These are phyloP conservation scores for Desmodesmus armatus DNA, from an alignment of 139 green algal genomes.

Conservation along the genomic window DNA sequence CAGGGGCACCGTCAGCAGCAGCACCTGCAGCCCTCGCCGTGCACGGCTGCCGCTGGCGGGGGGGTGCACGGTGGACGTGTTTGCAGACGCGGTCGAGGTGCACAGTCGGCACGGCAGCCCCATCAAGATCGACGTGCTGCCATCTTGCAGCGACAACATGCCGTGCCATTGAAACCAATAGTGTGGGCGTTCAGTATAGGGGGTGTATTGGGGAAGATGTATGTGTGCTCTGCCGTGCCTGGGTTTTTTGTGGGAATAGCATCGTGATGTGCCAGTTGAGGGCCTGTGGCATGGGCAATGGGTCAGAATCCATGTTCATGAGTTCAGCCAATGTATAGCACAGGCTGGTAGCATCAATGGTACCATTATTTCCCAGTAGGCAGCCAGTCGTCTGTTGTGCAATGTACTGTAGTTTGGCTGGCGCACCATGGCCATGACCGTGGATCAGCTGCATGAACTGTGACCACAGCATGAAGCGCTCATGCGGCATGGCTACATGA, in stretches of 20 bases:
- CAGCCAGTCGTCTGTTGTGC: neutral
- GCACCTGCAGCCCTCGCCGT: neutral
- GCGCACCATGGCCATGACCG: neutral
- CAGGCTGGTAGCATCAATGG: slow-evolving; percentile 76
- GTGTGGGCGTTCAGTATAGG: neutral
- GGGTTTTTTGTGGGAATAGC: neutral
- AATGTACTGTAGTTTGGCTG: too few species aligned
- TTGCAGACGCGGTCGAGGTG: slow-evolving; percentile 17
- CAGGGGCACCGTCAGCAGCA: neutral
- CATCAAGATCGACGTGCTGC: neutral
- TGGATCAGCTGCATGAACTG: neutral
- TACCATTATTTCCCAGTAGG: slow-evolving; percentile 50
- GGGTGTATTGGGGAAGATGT: neutral
- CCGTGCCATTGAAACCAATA: neutral
- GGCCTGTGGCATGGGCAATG: slow-evolving; percentile 93
- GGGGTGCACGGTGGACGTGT: slow-evolving; percentile 3
- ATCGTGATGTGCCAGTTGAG: slow-evolving; percentile 40
- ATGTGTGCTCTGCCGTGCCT: neutral
- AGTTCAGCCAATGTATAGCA: slow-evolving; percentile 77
- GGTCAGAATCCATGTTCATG: too few species aligned
- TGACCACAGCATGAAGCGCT: neutral
- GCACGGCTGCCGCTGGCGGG: neutral
- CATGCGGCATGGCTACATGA: too few species aligned
- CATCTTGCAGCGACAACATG: neutral
- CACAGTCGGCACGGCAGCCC: neutral